These are phyloP conservation scores for Aspergillus hancockii DNA, from an alignment of 495 filamentous ascomycete species.

Conservation along the genomic window DNA sequence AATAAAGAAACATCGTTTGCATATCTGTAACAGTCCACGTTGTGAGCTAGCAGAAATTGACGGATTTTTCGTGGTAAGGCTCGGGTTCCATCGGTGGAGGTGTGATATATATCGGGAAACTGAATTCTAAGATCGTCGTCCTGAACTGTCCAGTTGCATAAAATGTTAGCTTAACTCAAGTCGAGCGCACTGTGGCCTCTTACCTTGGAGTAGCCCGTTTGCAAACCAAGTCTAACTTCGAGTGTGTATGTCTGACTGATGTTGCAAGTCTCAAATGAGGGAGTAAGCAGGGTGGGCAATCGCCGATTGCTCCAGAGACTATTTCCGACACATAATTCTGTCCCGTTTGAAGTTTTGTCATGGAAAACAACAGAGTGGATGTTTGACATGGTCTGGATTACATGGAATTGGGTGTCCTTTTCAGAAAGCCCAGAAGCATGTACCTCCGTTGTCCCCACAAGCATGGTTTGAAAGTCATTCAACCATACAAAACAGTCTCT, in stretches of 20 bases:
- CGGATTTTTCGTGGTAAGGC: not conserved
- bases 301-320: constrained; percentile 10
- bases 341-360: not conserved
- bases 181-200: not conserved
- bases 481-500: constrained; percentile 3
- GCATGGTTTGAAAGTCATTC: constrained; percentile 16
- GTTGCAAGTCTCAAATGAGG: constrained; percentile 19
- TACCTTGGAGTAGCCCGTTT: constrained; percentile 7
- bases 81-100: not conserved
- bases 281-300: constrained; percentile 6
- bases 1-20: too few species aligned
- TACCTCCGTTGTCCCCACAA: constrained; percentile 13
- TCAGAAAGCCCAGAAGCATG: not conserved
- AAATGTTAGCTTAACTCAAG: not conserved
- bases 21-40: too few species aligned
- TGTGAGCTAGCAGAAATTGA: not conserved
- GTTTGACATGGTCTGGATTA: constrained; percentile 16
- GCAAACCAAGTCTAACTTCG: constrained; percentile 14
- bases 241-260: constrained; percentile 16
- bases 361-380: not conserved
- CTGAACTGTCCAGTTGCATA: not conserved
- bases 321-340: not conserved
- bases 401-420: constrained; percentile 2
- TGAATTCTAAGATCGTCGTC: constrained; percentile 14
- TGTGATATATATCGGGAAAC: constrained; percentile 12